Evolutionary conservation across 164 flowering plant species (phyloP).

Genomic region (Kingdonia uniflora): DNA sequence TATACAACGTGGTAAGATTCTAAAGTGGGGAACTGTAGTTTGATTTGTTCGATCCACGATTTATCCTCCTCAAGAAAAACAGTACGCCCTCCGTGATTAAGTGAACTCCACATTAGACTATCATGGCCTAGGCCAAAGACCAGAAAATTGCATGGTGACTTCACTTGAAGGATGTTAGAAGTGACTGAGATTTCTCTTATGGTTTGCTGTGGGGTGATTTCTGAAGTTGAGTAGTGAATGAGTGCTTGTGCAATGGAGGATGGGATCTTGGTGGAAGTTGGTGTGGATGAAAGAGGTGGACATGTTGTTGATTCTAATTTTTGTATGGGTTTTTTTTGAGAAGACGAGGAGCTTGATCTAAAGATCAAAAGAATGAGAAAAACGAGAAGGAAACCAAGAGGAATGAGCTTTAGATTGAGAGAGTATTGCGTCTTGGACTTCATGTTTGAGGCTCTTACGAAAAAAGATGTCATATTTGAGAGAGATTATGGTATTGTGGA

Average conservation of each 20-base stretch:
- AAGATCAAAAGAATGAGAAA: conserved; percentile 34
- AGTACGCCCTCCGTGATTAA: conserved; percentile 74
- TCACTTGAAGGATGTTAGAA: conserved; percentile 27
- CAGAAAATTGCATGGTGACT: conserved; percentile 87
- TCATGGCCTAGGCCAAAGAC: conserved; percentile 91
- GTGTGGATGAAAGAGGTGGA: conserved; percentile 11
- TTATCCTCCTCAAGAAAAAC: conserved; percentile 75
- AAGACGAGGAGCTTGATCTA: conserved; percentile 37
- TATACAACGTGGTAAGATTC: conserved; percentile 63
- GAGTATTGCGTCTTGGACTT: too few species aligned
- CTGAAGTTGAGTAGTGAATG: conserved; percentile 57
- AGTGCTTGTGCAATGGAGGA: conserved; percentile 34
- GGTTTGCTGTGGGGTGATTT: conserved; percentile 69
- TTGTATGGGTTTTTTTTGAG: conserved; percentile 7
- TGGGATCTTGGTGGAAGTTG: conserved; percentile 49
- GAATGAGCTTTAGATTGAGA: too few species aligned
- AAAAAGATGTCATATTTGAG: too few species aligned
- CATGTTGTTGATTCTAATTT: conserved; percentile 15
- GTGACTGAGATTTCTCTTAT: conserved; percentile 52
- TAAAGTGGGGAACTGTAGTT: conserved; percentile 34
- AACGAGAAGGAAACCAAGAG: conserved; percentile 25
- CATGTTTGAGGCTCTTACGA: too few species aligned
- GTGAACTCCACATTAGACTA: conserved; percentile 73
- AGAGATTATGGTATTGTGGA: too few species aligned
- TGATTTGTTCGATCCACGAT: conserved; percentile 59